Base-by-base conservation (phyloP, 2,329 filamentous ascomycete genomes). In the Escovopsis sp. region DNA sequence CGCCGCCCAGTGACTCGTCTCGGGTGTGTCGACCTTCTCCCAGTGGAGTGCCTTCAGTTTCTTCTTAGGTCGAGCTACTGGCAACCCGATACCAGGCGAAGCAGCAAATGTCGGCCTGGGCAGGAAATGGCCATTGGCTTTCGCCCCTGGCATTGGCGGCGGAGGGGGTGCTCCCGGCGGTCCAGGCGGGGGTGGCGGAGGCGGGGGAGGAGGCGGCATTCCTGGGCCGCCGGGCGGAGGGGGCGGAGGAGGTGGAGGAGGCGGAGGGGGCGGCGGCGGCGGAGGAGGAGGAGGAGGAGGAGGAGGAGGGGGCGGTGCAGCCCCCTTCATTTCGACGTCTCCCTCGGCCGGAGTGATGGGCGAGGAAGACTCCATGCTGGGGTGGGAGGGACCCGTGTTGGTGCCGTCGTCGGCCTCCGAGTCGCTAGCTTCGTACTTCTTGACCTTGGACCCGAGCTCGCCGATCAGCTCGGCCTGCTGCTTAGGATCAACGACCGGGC, bases 21-120 rank as follows among this genome's bases (percentile, higher is more conserved):
- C 76, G 16, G 86, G 83, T 35, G 82, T 73, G 58, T 98, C 90
- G 36, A 98, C 85, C 66, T 96, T 96, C 61, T 98, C 90, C 88
- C 90, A 96, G 63, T 98, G 90, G 46, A 98, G 70, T 39, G 88
- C 88, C 74, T 98, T 98, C 58, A 98, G 84, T 68, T 96, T 98
- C 76, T 94, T 96, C 72, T 94, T 96, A 16, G 90, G 86, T 47
- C 88, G 70, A 35, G 86, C 83, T 41, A 86, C 81, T 26, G 84
- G 79, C 48, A 93, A 61, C 30, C 79, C 75, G 45, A 84, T 66
- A 7, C 73, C 70, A 16, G 58, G 49, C 10, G 74, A 61, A 12
- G 68, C 52, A 15, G 63, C 60, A 41, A 72, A 70, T 38, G 65
- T 64, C 23, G 69, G 65, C 43, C 78, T 72, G 33, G 76, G 69